Evolutionary conservation across 2,329 filamentous ascomycete genomes (phyloP).

Genomic region (Phyllosticta citrichinensis): DNA sequence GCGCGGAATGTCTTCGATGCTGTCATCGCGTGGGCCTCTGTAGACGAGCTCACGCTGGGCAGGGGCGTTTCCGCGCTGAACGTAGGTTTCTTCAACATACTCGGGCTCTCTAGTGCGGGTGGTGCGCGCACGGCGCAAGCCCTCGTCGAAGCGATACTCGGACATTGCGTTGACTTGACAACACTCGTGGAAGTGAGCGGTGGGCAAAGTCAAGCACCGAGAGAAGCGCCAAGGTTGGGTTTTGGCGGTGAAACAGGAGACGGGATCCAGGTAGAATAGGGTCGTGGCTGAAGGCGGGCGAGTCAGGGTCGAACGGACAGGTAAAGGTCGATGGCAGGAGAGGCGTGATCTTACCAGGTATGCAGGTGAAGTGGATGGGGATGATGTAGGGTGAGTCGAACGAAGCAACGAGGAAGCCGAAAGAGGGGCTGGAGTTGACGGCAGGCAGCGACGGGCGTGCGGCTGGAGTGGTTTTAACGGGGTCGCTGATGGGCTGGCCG

Average conservation of each 20-base stretch:
- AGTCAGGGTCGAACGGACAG: not conserved
- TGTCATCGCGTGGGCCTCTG: constrained; percentile 56
- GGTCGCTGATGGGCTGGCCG: not conserved
- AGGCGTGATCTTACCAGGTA: not conserved
- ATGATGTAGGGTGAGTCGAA: not conserved
- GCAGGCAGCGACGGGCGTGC: not conserved
- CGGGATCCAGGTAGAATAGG: not conserved
- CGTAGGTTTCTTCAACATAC: constrained; percentile 41
- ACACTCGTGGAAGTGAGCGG: too few species aligned
- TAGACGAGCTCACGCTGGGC: constrained; percentile 40
- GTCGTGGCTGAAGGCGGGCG: not conserved
- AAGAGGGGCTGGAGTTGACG: constrained; percentile 4
- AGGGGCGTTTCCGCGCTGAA: constrained; percentile 34
- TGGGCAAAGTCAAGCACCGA: not conserved
- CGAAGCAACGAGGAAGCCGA: constrained; percentile 1
- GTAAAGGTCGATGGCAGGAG: not conserved
- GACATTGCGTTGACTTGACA: constrained; percentile 28
- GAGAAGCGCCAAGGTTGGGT: not conserved
- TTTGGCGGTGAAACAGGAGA: not conserved
- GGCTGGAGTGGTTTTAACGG: not conserved
- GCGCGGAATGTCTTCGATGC: constrained; percentile 74
- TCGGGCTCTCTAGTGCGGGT: constrained; percentile 40
- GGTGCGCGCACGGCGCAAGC: constrained; percentile 33
- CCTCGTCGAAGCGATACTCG: constrained; percentile 40
- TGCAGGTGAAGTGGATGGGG: not conserved